Percentiles rank a stretch among this genome's conserved stretches.
Evolutionary conservation across 1,139 yeast species (phyloP).

Genomic region (Zhuliangozyma blackwelliae): DNA sequence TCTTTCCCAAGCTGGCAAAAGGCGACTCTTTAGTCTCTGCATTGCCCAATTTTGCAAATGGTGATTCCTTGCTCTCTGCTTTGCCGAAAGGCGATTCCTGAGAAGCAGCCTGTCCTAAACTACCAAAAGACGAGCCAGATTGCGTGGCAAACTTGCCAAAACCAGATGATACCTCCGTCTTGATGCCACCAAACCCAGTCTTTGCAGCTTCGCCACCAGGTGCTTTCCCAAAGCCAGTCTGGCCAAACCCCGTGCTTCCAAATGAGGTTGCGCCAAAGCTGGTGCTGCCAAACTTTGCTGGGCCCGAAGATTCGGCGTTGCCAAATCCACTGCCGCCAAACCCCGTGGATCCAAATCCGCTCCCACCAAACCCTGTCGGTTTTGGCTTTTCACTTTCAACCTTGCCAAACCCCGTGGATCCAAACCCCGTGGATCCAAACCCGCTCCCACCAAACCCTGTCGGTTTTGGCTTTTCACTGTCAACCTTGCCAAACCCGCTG

Average conservation of each 20-base stretch:
- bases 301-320: not conserved
- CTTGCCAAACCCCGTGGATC: not conserved
- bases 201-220: slow-evolving; percentile 5
- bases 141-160: slow-evolving; percentile 6
- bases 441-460: slow-evolving; percentile 10
- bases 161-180: slow-evolving; percentile 2
- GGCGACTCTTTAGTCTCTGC: slow-evolving; percentile 2
- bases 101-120: not conserved
- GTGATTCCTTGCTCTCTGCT: not conserved
- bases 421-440: slow-evolving; percentile 7
- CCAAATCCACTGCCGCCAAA: not conserved
- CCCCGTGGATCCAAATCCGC: slow-evolving; percentile 7
- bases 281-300: slow-evolving; percentile 8
- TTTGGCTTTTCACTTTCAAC: no score
- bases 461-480: no score
- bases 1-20: slow-evolving; percentile 1
- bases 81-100: not conserved
- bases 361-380: slow-evolving; percentile 8
- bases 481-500: not conserved
- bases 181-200: slow-evolving; percentile 6
- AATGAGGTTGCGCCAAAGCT: slow-evolving; percentile 14
- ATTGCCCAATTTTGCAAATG: slow-evolving; percentile 7
- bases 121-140: slow-evolving; percentile 1
- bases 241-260: slow-evolving; percentile 14
- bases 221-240: slow-evolving; percentile 11